A percentile compares a stretch with the other conserved stretches of the same genome.
phyloP scores from a whole-genome alignment of 495 filamentous ascomycete species.

The Hypoxylon lienhwacheense region DNA sequence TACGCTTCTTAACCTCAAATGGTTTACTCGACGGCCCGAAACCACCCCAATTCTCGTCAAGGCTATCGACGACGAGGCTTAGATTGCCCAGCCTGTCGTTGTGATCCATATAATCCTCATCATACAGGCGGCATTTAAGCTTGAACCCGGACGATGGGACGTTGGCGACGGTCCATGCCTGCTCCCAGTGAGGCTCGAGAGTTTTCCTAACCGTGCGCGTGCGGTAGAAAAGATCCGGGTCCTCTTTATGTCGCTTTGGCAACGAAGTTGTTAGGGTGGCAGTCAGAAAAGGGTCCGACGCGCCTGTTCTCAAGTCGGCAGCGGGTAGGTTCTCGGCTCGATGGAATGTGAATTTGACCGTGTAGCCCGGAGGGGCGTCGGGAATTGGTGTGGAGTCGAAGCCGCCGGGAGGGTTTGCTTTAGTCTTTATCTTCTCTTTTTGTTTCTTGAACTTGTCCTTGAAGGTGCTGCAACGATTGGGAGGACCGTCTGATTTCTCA shows the following conservation, averaged over 20 bases:
- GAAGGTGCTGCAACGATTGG: conserved; percentile 22
- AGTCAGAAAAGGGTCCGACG: conserved; percentile 81
- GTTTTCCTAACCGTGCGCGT: conserved; percentile 73
- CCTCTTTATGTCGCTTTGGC: conserved; percentile 75
- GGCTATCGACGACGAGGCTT: conserved; percentile 59
- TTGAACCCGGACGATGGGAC: conserved; percentile 75
- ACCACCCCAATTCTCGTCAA: conserved; percentile 68
- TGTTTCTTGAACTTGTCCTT: conserved; percentile 57
- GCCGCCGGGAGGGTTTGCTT: conserved; percentile 71
- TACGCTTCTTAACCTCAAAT: conserved; percentile 77
- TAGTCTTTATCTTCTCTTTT: conserved; percentile 61
- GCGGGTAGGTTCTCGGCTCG: conserved; percentile 76
- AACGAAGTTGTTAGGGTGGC: conserved; percentile 66
- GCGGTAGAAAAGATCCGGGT: conserved; percentile 69
- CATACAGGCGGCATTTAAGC: conserved; percentile 79
- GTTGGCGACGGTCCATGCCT: conserved; percentile 84
- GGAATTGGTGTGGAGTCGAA: conserved; percentile 79
- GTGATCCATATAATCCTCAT: conserved; percentile 85
- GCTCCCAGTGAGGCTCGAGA: conserved; percentile 77
- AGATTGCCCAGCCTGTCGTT: conserved; percentile 87
- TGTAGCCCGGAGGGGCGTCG: conserved; percentile 71
- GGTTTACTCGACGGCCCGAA: conserved; percentile 58
- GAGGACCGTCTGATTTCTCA: conserved; percentile 19
- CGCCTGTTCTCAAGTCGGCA: conserved; percentile 72
- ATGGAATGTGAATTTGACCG: conserved; percentile 82